Base-by-base conservation (phyloP, 306 rosid species). In the Cicer pinnatifidum region DNA sequence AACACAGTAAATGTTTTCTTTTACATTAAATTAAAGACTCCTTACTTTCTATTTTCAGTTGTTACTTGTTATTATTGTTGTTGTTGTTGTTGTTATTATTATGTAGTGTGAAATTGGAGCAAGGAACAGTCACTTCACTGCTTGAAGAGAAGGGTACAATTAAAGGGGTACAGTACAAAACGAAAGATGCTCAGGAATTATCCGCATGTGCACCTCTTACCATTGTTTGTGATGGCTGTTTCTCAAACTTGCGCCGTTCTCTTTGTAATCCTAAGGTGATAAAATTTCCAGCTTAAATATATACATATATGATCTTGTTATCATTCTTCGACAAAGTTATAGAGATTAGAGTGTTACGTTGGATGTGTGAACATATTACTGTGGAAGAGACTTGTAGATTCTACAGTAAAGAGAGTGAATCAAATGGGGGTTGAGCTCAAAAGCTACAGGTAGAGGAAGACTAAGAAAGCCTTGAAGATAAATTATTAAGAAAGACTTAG, bases 151-250 rank as follows among this genome's bases (percentile, higher is more conserved):
- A 88, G 41, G 92, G 90, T 65, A 83, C 84, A 72, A 85, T 93
- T 44, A 89, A 85, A 88, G 98, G 98, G 12, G 98, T 91, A 72
- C 85, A 84, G 51, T 93, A 89, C 86, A 93, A 91, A 89, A 82
- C 71, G 1, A 91, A 86, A 79, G 85, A 84, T 62, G 93, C 91
- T 45, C 73, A 89, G 62, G 97, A 88, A 72, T 67, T 84, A 78
- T 79, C 83, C 33, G 88, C 93, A 44, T 84, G 82, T 82, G 97
- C 97, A 4, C 98, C 97, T 45, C 85, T 93, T 51, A 91, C 96
- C 28, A 80, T 93, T 84, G 97, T 93, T 73, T 93, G 98, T 78
- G 97, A 93, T 73, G 98, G 98, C 12, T 93, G 98, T 76, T 93
- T 93, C 88, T 93, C 97, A 79, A 93, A 91, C 86, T 71, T 93